Base-by-base conservation (phyloP, 2,329 filamentous ascomycete genomes). In the Atkinsonella hypoxylon region DNA sequence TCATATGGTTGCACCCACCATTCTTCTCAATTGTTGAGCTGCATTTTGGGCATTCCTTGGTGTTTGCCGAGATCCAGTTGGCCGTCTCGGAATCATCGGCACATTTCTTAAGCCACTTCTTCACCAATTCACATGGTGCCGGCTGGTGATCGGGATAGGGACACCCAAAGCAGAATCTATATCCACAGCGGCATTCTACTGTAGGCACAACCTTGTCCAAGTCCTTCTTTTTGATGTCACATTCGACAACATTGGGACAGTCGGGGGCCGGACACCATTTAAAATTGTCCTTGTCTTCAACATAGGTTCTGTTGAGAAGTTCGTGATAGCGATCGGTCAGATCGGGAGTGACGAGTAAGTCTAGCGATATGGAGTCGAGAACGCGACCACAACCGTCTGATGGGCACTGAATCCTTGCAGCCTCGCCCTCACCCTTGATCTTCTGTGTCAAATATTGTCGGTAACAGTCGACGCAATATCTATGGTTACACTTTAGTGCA, bases 201-300 rank as follows among this genome's bases (percentile, higher is more conserved):
- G 90, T 95, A 0, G 93, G 93, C 0, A 98, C 93, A 26, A 95
- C 79, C 58, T 79, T 83, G 58, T 82, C 78, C 18, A 98, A 75
- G 51, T 96, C 89, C 63, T 89, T 89, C 70, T 86, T 85, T 71
- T 95, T 95, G 53, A 97, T 78, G 0, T 73, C 74, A 60, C 93
- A 98, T 62, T 97, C 87, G 45, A 98, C 74, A 12, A 91, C 93
- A 62, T 93, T 97, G 60, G 87, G 81, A 68, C 93, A 98, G 66
- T 98, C 91, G n/a, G 93, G 93, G 1, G 91, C 91, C 0, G 93
- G 93, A 65, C 93, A 98, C 93, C 93, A 98, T 66, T 95, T 95
- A 53, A 97, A 79, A 51, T 85, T 85, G 51, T 95, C 90, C 68
- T 89, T 95, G 67, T 98, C 91, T 67, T 98, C 93, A 53, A 98